Base-by-base conservation (phyloP, 257 asterid genomes). In the Mitragyna speciosa region DNA sequence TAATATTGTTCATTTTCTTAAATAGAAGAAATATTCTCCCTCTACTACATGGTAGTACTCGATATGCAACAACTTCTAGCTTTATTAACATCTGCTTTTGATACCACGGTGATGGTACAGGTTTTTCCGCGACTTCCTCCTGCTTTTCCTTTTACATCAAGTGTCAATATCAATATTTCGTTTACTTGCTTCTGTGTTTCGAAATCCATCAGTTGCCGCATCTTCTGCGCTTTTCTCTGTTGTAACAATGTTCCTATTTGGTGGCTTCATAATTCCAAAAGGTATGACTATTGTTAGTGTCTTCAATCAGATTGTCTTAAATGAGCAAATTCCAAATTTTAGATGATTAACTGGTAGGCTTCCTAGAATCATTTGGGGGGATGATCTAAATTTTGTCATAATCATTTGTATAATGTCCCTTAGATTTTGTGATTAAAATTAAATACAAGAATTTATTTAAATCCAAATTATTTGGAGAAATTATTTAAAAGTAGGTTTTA, bases 111-210 rank as follows among this genome's bases (percentile, higher is more conserved):
- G 20, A 12, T 69, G 56, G 61, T 33, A 19, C 69, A 83, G 86
- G 86, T 79, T 83, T 67, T 75, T 83, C 33, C 67, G 81, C 43
- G 83, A 83, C 24, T 59, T 79, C 56, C 20, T 83, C 6, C 12
- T 83, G 39, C 48, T 79, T 43, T 83, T 79, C 54, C 81, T 73
- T n/a, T 70, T 83, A 36, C 86, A 83, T 70, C 66, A 63, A 51
- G 71, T 83, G 64, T 83, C 86, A 15, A 75, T 77, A 75, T 83
- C 86, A 28, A 72, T 83, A 79, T 83, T 77, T 56, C 86, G 86
- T 28, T 79, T 83, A 73, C 7, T 83, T 74, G 86, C 83, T 49
- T 80, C 86, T 30, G 72, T 79, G 28, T 68, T 63, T 70, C 74
- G 26, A 47, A 83, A 77, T 16, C 12, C 63, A 68, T 83, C 70